These are phyloP conservation scores for Hymenoscyphus scutula DNA, from an alignment of 2,329 filamentous ascomycete genomes.

Conservation along the genomic window DNA sequence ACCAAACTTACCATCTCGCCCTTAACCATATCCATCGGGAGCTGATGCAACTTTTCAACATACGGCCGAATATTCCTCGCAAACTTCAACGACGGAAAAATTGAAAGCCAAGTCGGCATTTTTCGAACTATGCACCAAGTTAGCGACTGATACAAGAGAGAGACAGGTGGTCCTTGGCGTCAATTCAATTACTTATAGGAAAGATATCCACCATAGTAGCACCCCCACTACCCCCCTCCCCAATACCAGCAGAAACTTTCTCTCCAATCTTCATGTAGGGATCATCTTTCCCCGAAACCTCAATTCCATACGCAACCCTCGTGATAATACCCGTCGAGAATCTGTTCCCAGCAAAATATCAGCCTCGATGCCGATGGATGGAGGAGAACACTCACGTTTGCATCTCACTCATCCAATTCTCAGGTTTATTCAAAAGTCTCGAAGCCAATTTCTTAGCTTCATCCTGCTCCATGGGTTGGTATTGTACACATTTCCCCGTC, in stretches of 20 bases:
- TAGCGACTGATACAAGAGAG: too few relatives aligned
- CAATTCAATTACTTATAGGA: constrained; percentile 38
- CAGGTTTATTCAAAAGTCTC: constrained; percentile 34
- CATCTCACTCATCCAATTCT: constrained; percentile 39
- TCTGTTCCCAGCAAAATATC: constrained; percentile 22
- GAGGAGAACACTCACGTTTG: background rate
- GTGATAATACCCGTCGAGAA: constrained; percentile 43
- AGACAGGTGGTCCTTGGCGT: too few relatives aligned
- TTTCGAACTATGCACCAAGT: too few relatives aligned
- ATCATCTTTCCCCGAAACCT: constrained; percentile 37
- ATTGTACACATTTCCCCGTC: constrained; percentile 37
- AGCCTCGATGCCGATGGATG: background rate
- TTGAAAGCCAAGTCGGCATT: constrained; percentile 36
- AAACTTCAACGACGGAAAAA: constrained; percentile 27
- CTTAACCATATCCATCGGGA: constrained; percentile 37
- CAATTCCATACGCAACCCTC: constrained; percentile 43
- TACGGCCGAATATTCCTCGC: constrained; percentile 26
- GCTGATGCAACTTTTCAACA: constrained; percentile 42
- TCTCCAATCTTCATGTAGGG: constrained; percentile 40
- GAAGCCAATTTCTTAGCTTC: constrained; percentile 35
- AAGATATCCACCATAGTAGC: constrained; percentile 46
- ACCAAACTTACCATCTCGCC: constrained; percentile 7
- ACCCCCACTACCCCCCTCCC: constrained; percentile 25
- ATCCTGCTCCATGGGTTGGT: constrained; percentile 29
- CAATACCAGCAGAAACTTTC: constrained; percentile 19